Percentiles rank a stretch among this genome's conserved stretches.
phyloP scores from a whole-genome alignment of 2,329 filamentous ascomycete genomes.

The Apiospora pterosperma region DNA sequence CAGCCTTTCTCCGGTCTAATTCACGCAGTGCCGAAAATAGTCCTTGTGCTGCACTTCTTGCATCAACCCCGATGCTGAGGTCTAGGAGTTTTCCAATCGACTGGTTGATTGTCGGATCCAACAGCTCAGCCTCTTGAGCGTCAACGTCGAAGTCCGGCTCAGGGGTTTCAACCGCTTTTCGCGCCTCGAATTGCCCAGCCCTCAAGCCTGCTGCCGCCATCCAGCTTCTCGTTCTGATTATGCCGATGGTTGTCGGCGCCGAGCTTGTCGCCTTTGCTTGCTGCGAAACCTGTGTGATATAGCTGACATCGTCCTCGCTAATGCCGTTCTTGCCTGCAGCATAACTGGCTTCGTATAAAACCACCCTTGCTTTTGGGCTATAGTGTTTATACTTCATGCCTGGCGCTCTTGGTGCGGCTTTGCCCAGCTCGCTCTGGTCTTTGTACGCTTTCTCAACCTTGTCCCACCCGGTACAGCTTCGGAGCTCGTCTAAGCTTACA shows the following conservation, averaged over 20 bases:
- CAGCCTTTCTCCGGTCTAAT: conserved; percentile 74
- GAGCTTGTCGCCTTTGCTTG: conserved; percentile 12
- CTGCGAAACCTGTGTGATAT: conserved; percentile 9
- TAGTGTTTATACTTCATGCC: conserved; percentile 99
- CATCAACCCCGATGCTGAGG: conserved; percentile 68
- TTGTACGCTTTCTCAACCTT: conserved; percentile 73
- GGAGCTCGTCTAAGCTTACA: conserved; percentile 76
- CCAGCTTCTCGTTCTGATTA: conserved; percentile 57
- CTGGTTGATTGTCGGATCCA: conserved; percentile 25
- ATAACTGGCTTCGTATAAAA: conserved; percentile 68
- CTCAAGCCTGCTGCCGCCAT: conserved; percentile 37
- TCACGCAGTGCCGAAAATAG: conserved; percentile 85
- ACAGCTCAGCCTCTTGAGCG: conserved; percentile 38
- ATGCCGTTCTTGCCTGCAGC: conserved; percentile 32
- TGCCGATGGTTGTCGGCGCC: conserved; percentile 35
- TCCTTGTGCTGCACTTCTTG: conserved; percentile 74
- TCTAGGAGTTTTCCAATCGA: conserved; percentile 54
- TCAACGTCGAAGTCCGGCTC: conserved; percentile 27
- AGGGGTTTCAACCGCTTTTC: conserved; percentile 19
- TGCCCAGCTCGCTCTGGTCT: conserved; percentile 66
- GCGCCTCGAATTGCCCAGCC: conserved; percentile 27
- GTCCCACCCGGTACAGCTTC: conserved; percentile 76
- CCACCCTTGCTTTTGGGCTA: conserved; percentile 81
- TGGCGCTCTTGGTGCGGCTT: conserved; percentile 72
- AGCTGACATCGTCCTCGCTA: conserved; percentile 29